Conservation (phyloP, 495 filamentous ascomycete species). For the Podospora anserina region DNA sequence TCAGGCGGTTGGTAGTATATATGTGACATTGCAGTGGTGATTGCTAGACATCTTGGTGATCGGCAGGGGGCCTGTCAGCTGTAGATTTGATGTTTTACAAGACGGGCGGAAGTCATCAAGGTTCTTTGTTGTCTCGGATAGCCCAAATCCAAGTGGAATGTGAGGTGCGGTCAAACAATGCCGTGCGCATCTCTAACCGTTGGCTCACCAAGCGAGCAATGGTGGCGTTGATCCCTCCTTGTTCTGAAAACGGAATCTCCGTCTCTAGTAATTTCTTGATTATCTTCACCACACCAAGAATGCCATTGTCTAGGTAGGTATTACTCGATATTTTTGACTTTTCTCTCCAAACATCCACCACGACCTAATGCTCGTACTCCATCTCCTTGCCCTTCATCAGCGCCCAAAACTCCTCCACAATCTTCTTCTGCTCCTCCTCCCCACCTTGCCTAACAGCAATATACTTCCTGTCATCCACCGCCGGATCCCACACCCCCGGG, state of each 20-base stretch:
- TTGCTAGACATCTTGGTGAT: neutral
- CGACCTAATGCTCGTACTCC: constrained; percentile 51
- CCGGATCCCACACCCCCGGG: constrained; percentile 69
- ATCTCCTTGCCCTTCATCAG: constrained; percentile 33
- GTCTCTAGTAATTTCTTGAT: neutral
- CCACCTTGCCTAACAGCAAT: constrained; percentile 65
- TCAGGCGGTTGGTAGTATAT: neutral
- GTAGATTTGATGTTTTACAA: neutral
- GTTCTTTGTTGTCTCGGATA: neutral
- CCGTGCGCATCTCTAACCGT: neutral
- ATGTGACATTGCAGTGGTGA: neutral
- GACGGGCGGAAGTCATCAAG: neutral
- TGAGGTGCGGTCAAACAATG: neutral
- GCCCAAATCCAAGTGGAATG: neutral
- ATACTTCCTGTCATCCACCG: constrained; percentile 74
- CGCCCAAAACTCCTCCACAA: constrained; percentile 81
- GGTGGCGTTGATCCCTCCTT: neutral
- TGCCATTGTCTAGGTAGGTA: neutral
- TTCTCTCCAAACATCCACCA: neutral
- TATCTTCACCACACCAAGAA: neutral
- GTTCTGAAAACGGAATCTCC: neutral
- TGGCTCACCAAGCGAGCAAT: neutral
- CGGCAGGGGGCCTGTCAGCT: neutral
- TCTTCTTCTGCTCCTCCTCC: constrained; percentile 63
- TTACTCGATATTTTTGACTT: neutral